phyloP scores from a whole-genome alignment of 192 early-diverging fungal genomes.

The Coemansia javaensis region DNA sequence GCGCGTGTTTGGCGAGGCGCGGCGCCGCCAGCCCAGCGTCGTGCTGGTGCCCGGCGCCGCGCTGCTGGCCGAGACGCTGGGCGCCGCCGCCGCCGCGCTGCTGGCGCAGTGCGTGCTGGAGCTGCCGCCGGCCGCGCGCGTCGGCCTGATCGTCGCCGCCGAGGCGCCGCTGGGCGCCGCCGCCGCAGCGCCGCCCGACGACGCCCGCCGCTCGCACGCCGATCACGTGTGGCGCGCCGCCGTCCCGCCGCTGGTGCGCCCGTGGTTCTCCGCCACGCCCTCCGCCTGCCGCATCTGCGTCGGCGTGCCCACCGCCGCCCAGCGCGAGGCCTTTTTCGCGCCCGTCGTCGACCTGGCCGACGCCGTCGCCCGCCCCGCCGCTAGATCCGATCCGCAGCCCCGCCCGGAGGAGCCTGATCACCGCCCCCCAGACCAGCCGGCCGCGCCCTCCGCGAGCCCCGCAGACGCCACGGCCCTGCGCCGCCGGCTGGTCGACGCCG shows the following conservation, averaged over 20 bases:
- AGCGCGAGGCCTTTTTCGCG: constrained; percentile 15
- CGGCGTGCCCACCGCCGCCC: neutral
- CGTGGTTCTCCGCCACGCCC: constrained; percentile 11
- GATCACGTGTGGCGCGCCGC: constrained; percentile 7
- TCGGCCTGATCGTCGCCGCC: constrained; percentile 55
- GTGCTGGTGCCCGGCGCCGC: constrained; percentile 57
- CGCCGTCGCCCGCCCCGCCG: constrained; percentile 20
- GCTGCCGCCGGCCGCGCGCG: constrained; percentile 48
- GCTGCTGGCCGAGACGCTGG: constrained; percentile 51
- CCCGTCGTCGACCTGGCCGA: constrained; percentile 11
- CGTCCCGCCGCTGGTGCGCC: constrained; percentile 12
- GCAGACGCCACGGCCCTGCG: neutral
- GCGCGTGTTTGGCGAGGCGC: constrained; percentile 57
- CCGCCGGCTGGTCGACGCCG: neutral
- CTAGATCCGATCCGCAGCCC: no score
- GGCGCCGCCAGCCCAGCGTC: constrained; percentile 55
- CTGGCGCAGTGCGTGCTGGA: constrained; percentile 53
- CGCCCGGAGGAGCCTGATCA: no score
- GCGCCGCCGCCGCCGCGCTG: constrained; percentile 34
- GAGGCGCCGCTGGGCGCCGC: constrained; percentile 41
- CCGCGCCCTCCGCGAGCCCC: no score
- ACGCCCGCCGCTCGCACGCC: constrained; percentile 1
- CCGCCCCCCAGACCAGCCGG: no score
- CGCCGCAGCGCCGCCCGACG: neutral
- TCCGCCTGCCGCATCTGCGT: constrained; percentile 4